Evolutionary conservation across 2,329 filamentous ascomycete species (phyloP).

Genomic region (Penicillium rolfsii): DNA sequence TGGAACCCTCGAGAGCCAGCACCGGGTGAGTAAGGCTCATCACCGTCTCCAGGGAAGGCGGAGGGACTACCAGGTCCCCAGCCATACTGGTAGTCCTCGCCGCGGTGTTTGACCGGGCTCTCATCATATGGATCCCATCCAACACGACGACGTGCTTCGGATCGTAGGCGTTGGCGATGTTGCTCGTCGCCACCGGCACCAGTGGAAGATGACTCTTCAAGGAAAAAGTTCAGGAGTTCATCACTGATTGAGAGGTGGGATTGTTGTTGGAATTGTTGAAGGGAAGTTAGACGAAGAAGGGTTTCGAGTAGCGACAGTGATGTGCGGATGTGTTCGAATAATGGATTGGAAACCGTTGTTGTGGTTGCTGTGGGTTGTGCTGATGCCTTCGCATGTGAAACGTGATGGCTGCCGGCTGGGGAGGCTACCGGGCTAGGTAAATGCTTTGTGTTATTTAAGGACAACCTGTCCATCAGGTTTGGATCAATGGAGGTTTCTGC

Average conservation of each 20-base stretch:
- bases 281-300: conserved; percentile 78
- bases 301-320: conserved; percentile 84
- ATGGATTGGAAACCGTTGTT: conserved; percentile 51
- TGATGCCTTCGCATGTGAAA: conserved; percentile 38
- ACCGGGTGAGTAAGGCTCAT: conserved; percentile 35
- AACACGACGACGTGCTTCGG: conserved; percentile 63
- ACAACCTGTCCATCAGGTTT: conserved; percentile 54
- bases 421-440: conserved; percentile 36
- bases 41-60: conserved; percentile 29
- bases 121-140: conserved; percentile 75
- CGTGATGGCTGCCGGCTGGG: conserved; percentile 45
- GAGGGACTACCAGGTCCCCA: conserved; percentile 34
- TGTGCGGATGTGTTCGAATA: conserved; percentile 60
- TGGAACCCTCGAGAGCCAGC: conserved; percentile 32
- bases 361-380: conserved; percentile 21
- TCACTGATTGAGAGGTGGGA: conserved; percentile 89
- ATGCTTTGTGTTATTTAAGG: conserved; percentile 37
- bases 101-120: conserved; percentile 66
- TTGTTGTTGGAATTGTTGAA: conserved; percentile 89
- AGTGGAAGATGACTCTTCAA: conserved; percentile 69
- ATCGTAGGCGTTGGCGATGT: conserved; percentile 61
- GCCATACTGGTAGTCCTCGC: conserved; percentile 66
- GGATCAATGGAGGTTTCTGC: conserved; percentile 44
- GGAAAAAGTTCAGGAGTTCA: conserved; percentile 85
- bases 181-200: conserved; percentile 66